These are phyloP conservation scores for Eleusine coracana DNA, from an alignment of 176 grass and related monocot genomes.

Conservation along the genomic window DNA sequence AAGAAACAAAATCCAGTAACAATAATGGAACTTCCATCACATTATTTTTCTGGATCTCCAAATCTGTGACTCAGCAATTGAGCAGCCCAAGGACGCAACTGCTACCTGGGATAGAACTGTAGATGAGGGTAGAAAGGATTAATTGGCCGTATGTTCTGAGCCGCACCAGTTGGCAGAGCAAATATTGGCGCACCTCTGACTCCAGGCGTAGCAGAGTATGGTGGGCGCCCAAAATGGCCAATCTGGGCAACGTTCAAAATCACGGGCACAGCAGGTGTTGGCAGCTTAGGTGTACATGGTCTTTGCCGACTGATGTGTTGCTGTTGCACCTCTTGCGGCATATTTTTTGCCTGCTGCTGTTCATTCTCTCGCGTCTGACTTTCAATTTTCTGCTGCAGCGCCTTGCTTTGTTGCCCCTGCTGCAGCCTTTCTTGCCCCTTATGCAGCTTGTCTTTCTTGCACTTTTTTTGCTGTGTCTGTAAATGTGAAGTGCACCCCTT, in stretches of 20 bases:
- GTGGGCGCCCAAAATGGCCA: slow-evolving; percentile 25
- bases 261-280: background rate
- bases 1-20: background rate
- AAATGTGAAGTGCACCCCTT: slow-evolving; percentile 25
- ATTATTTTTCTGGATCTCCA: background rate
- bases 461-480: slow-evolving; percentile 36
- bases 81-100: background rate
- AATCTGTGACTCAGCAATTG: background rate
- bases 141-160: background rate
- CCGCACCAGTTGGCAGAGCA: background rate
- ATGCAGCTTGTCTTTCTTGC: slow-evolving; percentile 28
- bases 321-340: slow-evolving; percentile 14
- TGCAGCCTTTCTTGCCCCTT: background rate
- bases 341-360: slow-evolving; percentile 24
- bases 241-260: slow-evolving; percentile 24
- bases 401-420: slow-evolving; percentile 10
- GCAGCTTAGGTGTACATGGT: slow-evolving; percentile 10
- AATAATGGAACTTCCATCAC: background rate
- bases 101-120: background rate
- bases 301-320: slow-evolving; percentile 12
- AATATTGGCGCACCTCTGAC: background rate
- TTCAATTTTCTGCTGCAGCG: slow-evolving; percentile 12
- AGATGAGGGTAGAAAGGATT: background rate
- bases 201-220: slow-evolving; percentile 23
- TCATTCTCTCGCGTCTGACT: background rate